Evolutionary conservation across 2,329 filamentous ascomycete genomes (phyloP).

Genomic region (Aspergillus viridinutans): DNA sequence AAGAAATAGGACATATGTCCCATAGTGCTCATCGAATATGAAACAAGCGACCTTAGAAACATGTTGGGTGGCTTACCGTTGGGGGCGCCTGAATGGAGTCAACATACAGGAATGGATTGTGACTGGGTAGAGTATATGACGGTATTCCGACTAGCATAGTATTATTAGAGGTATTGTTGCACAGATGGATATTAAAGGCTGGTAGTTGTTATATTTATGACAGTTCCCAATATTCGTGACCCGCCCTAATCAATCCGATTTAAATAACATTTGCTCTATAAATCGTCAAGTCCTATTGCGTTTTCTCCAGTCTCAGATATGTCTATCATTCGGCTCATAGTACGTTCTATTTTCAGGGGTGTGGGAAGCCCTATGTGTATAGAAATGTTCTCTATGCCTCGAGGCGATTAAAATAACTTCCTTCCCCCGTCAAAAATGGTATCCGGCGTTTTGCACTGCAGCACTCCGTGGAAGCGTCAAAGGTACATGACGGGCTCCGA

Average conservation of each 20-base stretch:
- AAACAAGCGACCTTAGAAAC: constrained; percentile 7
- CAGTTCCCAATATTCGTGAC: too few relatives aligned
- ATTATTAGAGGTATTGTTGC: neutral
- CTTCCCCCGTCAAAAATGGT: neutral
- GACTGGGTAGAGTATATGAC: neutral
- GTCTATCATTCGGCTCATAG: neutral
- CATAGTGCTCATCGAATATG: constrained; percentile 1
- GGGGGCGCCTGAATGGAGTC: constrained; percentile 5
- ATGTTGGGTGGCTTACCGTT: constrained; percentile 7
- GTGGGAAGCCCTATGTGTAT: neutral
- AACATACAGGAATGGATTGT: neutral
- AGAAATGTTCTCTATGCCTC: neutral
- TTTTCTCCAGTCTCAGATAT: neutral
- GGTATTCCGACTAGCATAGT: neutral
- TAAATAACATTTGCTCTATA: neutral
- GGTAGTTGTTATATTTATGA: too few relatives aligned
- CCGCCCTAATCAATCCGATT: neutral
- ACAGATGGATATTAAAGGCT: neutral
- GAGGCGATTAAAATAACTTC: neutral
- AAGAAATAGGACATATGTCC: constrained; percentile 1
- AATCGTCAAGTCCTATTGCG: neutral
- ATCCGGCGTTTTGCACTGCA: neutral
- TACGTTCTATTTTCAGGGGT: neutral
- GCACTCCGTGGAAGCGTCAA: neutral
- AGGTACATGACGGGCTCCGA: neutral